A percentile compares a stretch with the other conserved stretches of the same genome.
phyloP scores from a whole-genome alignment of 805 yeast genomes.

The Candida ipomoeae region DNA sequence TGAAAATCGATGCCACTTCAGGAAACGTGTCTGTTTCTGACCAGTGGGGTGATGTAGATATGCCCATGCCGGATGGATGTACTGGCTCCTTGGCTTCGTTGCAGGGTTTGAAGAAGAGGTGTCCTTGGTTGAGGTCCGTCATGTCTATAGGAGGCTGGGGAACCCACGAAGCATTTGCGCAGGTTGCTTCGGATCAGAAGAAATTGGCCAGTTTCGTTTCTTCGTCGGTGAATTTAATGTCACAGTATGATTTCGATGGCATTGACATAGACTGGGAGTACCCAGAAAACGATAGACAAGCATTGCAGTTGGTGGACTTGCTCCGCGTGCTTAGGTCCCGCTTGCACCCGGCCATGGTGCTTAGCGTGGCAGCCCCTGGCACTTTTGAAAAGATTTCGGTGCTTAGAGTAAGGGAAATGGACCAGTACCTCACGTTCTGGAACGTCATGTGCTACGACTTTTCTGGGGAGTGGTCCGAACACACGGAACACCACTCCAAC shows the following conservation, averaged over 20 bases:
- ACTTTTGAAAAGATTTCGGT: conserved; percentile 41
- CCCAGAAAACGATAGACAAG: conserved; percentile 51
- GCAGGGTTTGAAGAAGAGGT: conserved; percentile 41
- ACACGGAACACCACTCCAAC: conserved; percentile 68
- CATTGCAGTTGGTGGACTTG: conserved; percentile 40
- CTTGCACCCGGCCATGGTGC: conserved; percentile 30
- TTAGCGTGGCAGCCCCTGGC: conserved; percentile 79
- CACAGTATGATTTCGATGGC: conserved; percentile 73
- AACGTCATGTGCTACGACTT: conserved; percentile 92
- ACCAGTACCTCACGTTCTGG: conserved; percentile 59
- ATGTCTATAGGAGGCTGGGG: conserved; percentile 87
- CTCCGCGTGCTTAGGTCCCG: conserved; percentile 34
- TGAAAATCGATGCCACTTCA: conserved; percentile 49
- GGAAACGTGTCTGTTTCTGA: conserved; percentile 59
- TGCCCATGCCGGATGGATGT: conserved; percentile 36
- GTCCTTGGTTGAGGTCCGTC: conserved; percentile 47
- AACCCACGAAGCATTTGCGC: conserved; percentile 39
- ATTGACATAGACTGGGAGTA: conserved; percentile 95
- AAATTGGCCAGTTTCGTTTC: conserved; percentile 45
- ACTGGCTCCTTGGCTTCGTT: conserved; percentile 20
- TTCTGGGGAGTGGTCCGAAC: conserved; percentile 68
- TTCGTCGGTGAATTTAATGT: conserved; percentile 45
- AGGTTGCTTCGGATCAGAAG: conserved; percentile 11
- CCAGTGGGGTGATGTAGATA: conserved; percentile 58
- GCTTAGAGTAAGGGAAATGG: conserved; percentile 52